phyloP scores from a whole-genome alignment of 2,329 filamentous ascomycete species.

The Rhynchosporium agropyri region DNA sequence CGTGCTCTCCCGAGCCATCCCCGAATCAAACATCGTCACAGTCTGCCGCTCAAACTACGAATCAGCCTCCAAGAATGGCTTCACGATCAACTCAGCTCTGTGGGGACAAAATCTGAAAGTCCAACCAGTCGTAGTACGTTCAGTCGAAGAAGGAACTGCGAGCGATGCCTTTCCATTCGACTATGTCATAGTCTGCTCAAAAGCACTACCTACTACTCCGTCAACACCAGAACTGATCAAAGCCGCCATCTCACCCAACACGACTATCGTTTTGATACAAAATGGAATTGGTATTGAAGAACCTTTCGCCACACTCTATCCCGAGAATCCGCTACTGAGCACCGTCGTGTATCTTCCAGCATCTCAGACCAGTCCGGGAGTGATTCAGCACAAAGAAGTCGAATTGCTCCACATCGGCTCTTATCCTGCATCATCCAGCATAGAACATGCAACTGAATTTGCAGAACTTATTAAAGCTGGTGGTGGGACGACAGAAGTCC shows the following conservation, averaged over 20 bases:
- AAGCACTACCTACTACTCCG: slow-evolving; percentile 29
- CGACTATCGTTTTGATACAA: slow-evolving; percentile 61
- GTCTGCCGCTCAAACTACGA: slow-evolving; percentile 44
- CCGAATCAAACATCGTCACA: slow-evolving; percentile 37
- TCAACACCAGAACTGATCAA: slow-evolving; percentile 31
- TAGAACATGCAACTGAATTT: slow-evolving; percentile 20
- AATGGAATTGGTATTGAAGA: slow-evolving; percentile 65
- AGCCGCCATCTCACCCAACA: slow-evolving; percentile 47
- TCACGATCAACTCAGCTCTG: slow-evolving; percentile 31
- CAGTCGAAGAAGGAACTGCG: slow-evolving; percentile 26
- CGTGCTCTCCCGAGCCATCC: slow-evolving; percentile 37
- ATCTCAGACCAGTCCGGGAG: slow-evolving; percentile 52
- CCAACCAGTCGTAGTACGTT: slow-evolving; percentile 28
- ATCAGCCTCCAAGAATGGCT: slow-evolving; percentile 26
- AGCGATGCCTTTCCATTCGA: slow-evolving; percentile 26
- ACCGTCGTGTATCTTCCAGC: slow-evolving; percentile 57
- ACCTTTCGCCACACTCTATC: slow-evolving; percentile 53
- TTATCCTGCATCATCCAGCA: slow-evolving; percentile 27
- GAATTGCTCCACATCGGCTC: slow-evolving; percentile 56
- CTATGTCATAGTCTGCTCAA: slow-evolving; percentile 32
- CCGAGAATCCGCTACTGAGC: slow-evolving; percentile 55
- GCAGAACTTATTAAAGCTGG: slow-evolving; percentile 43
- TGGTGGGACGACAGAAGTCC: slow-evolving; percentile 50
- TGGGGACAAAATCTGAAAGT: slow-evolving; percentile 27
- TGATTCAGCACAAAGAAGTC: slow-evolving; percentile 53